phyloP scores from a whole-genome alignment of 305 asterid species.

The Striga hermonthica region DNA sequence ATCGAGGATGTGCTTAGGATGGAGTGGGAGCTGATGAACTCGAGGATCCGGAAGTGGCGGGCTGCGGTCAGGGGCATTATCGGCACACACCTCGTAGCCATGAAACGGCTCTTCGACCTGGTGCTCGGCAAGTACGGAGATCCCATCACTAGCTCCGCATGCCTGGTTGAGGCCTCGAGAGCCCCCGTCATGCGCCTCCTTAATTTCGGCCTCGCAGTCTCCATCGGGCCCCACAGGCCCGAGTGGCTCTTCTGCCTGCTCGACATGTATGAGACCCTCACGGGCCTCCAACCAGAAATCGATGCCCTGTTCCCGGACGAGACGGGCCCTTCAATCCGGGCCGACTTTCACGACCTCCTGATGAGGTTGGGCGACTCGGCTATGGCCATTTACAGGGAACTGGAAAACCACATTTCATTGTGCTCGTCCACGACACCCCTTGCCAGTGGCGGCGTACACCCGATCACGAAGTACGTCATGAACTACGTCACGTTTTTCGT shows the following conservation, averaged over 20 bases:
- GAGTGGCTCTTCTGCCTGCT: conserved; percentile 64
- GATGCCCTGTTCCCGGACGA: conserved; percentile 48
- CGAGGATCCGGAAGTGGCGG: conserved; percentile 56
- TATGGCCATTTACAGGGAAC: conserved; percentile 37
- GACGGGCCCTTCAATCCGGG: conserved; percentile 31
- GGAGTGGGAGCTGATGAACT: conserved; percentile 61
- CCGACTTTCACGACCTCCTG: conserved; percentile 51
- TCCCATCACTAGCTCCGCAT: conserved; percentile 30
- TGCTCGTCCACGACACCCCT: conserved; percentile 41
- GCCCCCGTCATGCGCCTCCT: conserved; percentile 46
- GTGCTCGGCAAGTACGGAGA: conserved; percentile 46
- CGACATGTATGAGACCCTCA: conserved; percentile 60
- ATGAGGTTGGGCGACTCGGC: conserved; percentile 46
- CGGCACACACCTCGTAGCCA: conserved; percentile 43
- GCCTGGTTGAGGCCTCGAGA: conserved; percentile 58
- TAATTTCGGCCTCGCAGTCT: conserved; percentile 64
- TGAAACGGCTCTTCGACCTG: conserved; percentile 51
- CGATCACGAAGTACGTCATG: conserved; percentile 55
- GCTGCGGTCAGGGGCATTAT: conserved; percentile 42
- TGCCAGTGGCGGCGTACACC: conserved; percentile 53
- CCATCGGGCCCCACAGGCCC: conserved; percentile 52
- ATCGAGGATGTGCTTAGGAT: conserved; percentile 61
- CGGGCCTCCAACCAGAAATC: conserved; percentile 35
- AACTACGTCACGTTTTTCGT: conserved; percentile 58
- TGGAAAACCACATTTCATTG: conserved; percentile 46